phyloP scores from a whole-genome alignment of 2,329 filamentous ascomycete species.

The Trichophyton simii region DNA sequence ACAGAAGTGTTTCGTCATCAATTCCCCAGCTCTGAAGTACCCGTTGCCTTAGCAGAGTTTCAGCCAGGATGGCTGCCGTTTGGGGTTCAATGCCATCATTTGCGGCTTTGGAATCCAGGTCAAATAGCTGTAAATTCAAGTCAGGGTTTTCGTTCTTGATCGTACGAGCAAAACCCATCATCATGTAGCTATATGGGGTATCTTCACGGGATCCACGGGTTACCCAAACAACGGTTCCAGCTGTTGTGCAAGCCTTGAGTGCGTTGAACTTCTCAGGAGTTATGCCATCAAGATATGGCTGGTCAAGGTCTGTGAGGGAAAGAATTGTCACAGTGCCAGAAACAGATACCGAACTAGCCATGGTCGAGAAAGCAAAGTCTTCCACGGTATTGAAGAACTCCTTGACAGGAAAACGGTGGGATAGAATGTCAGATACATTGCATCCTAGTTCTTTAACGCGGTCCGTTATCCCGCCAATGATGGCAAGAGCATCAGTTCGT shows the following conservation, averaged over 20 bases:
- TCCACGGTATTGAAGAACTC: not conserved
- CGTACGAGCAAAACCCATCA: slow-evolving; percentile 5
- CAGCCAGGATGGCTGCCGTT: not conserved
- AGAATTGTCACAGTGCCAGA: not conserved
- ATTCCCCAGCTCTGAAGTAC: not conserved
- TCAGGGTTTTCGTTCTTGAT: slow-evolving; percentile 2
- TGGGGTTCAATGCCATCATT: not conserved
- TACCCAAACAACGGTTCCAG: not conserved
- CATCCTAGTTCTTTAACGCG: not conserved
- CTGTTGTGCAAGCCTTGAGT: not conserved
- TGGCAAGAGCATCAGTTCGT: not conserved
- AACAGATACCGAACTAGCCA: not conserved
- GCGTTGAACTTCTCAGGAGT: not conserved
- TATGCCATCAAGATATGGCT: not conserved
- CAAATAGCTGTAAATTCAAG: not conserved
- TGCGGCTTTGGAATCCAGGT: not conserved
- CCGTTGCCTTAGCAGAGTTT: not conserved
- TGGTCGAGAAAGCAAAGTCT: not conserved
- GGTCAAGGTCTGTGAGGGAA: not conserved
- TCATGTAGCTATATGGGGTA: slow-evolving; percentile 3
- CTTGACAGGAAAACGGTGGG: not conserved
- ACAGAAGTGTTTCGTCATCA: not conserved
- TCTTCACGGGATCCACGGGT: not conserved
- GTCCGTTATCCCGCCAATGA: not conserved
- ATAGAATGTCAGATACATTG: not conserved